phyloP scores from a whole-genome alignment of 2,329 filamentous ascomycete genomes.

The Cytospora mali region DNA sequence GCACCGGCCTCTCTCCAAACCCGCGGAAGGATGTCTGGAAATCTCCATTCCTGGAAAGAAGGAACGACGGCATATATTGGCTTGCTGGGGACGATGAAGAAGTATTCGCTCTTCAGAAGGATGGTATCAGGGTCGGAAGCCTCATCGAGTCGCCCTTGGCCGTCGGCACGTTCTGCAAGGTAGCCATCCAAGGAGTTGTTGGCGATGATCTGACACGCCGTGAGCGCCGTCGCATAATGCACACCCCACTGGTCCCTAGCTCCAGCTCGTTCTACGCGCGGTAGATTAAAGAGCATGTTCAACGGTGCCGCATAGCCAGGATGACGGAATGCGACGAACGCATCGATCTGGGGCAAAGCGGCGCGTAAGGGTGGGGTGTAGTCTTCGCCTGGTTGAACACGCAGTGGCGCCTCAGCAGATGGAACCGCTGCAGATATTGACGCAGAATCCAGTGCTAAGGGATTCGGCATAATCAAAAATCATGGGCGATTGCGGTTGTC shows the following conservation, averaged over 20 bases:
- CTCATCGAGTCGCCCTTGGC: neutral
- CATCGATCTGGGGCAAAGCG: slow-evolving; percentile 1
- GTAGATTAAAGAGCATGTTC: slow-evolving; percentile 7
- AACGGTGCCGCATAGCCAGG: slow-evolving; percentile 8
- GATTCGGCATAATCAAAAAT: too few relatives aligned
- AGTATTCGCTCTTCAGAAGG: slow-evolving; percentile 2
- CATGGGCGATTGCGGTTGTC: too few relatives aligned
- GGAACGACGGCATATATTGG: slow-evolving; percentile 12
- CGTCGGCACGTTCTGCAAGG: slow-evolving; percentile 3
- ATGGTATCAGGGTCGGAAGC: slow-evolving; percentile 1
- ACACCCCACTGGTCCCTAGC: neutral
- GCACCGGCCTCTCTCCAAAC: neutral
- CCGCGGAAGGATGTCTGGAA: neutral
- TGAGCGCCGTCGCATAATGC: slow-evolving; percentile 3
- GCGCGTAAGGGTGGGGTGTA: neutral
- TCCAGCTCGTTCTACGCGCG: slow-evolving; percentile 1
- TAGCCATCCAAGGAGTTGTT: slow-evolving; percentile 2
- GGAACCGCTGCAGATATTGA: too few relatives aligned
- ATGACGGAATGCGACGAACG: neutral
- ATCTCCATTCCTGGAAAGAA: slow-evolving; percentile 10
- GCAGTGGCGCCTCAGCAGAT: too few relatives aligned
- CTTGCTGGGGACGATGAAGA: slow-evolving; percentile 7
- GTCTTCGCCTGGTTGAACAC: slow-evolving; percentile 1
- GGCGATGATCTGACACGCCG: slow-evolving; percentile 12
- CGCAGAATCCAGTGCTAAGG: too few relatives aligned